Percentiles rank a stretch among this genome's conserved stretches.
Evolutionary conservation across 306 rosid genomes (phyloP).

Genomic region (Notholithocarpus densiflorus): DNA sequence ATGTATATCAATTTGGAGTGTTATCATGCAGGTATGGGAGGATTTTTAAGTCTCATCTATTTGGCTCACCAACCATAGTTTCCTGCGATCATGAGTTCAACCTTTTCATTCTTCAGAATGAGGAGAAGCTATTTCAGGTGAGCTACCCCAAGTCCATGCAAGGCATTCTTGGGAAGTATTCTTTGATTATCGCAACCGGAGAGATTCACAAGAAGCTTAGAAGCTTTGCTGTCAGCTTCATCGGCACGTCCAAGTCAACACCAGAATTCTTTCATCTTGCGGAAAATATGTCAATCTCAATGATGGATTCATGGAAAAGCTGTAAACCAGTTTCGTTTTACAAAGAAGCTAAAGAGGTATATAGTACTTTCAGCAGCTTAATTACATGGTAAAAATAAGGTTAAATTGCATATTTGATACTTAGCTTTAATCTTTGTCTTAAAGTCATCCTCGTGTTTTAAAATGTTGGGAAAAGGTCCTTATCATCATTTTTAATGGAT

Average conservation of each 20-base stretch:
- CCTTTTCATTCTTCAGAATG: conserved; percentile 72
- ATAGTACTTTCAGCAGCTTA: neutral
- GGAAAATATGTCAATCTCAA: conserved; percentile 46
- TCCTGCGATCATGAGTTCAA: conserved; percentile 76
- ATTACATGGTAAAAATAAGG: neutral
- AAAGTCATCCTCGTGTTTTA: neutral
- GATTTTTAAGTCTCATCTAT: conserved; percentile 72
- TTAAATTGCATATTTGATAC: too few relatives aligned
- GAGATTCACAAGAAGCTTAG: conserved; percentile 69
- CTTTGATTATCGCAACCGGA: conserved; percentile 50
- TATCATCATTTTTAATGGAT: too few relatives aligned
- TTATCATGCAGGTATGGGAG: conserved; percentile 59
- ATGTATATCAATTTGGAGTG: too few relatives aligned
- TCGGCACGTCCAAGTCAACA: conserved; percentile 44
- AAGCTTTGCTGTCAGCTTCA: conserved; percentile 37
- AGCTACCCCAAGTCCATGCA: conserved; percentile 72
- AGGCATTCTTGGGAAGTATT: conserved; percentile 54
- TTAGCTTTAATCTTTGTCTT: too few relatives aligned
- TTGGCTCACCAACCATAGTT: conserved; percentile 68
- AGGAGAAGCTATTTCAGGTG: conserved; percentile 58
- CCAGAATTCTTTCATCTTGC: conserved; percentile 43
- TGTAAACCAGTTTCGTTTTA: conserved; percentile 43
- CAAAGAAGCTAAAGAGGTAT: conserved; percentile 66
- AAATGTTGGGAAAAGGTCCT: too few relatives aligned
- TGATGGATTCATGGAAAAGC: conserved; percentile 50